Percentiles rank a stretch among this genome's conserved stretches.
Evolutionary conservation across 179 eudicot species (phyloP).

Genomic region (Drosera spatulata): DNA sequence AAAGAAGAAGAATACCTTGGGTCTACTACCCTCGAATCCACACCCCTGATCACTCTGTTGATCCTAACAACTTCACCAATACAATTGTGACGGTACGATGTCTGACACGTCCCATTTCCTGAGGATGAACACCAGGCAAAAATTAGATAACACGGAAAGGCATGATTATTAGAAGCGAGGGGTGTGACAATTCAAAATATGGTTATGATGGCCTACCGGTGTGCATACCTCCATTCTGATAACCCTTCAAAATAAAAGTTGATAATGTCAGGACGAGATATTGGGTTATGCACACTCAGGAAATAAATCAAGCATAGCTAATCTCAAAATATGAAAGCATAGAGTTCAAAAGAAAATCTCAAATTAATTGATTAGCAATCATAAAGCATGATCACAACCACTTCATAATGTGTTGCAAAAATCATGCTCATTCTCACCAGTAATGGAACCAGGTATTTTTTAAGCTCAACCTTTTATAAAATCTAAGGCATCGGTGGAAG

Average conservation of each 20-base stretch:
- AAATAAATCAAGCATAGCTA: background rate
- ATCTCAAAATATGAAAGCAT: too few species aligned
- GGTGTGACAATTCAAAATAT: background rate
- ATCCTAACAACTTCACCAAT: conserved; percentile 70
- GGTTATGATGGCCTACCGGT: conserved; percentile 28
- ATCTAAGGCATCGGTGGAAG: too few species aligned
- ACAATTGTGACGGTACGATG: conserved; percentile 38
- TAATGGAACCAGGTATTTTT: too few species aligned
- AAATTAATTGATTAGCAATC: too few species aligned
- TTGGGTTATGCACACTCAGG: background rate
- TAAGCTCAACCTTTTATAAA: too few species aligned
- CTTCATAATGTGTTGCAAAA: too few species aligned
- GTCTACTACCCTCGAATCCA: conserved; percentile 24
- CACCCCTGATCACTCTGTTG: conserved; percentile 7
- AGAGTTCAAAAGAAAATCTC: too few species aligned
- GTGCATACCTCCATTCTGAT: conserved; percentile 37
- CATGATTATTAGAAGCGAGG: too few species aligned
- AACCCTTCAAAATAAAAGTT: conserved; percentile 34
- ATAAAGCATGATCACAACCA: too few species aligned
- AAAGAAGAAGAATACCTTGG: conserved; percentile 2
- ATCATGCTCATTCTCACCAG: too few species aligned
- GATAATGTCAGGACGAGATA: conserved; percentile 18
- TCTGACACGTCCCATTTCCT: conserved; percentile 21
- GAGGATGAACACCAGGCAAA: conserved; percentile 5
- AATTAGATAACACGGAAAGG: too few species aligned